Base-by-base conservation (phyloP, 2,329 filamentous ascomycete species). In the Penicillium sp. region DNA sequence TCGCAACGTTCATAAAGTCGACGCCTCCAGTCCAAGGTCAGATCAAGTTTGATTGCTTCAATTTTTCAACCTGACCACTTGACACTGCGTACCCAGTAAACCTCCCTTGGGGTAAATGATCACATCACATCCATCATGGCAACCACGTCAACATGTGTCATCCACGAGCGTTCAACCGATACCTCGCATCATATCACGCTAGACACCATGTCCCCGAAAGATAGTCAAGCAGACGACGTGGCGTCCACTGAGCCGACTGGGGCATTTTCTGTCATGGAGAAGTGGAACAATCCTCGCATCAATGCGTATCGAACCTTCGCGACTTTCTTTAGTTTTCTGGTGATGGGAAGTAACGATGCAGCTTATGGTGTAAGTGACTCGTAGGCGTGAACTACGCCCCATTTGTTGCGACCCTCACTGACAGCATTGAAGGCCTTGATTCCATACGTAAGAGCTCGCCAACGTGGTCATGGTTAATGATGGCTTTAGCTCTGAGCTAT, bases 331-430 rank as follows among this genome's bases (percentile, higher is more conserved):
- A 76, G 74, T 5, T 79, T 84, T 50, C 58, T 80, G 4, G 74
- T 80, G 1, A 76, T 80, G 61, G 81, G 81, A 0, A 73, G 77
- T 8, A 82, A 81, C 46, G 79, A 82, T 63, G 74, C 77, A 2
- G 77, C 77, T 9, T 81, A 80, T 46, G 79, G 79, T 52, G 77
- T 79, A 63, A 69, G 76, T 67, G 12, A 12, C 33, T 11, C 29
- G 11, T 7, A 32, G 11, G 11, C 29, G 18, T 18, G 18, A 18
- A 18, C 18, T 18, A 18, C 18, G 18, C 18, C 18, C 3, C 18
- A 18, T 18, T 18, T 18, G 29, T 32, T 3, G 29, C 11, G 29
- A 32, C 29, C 29, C 11, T 32, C 29, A 39, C 34, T 32, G 7
- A 38, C 27, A 18, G 29, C 11, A 11, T 29, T n/a, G 2, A 4